Percentiles rank a stretch among this genome's conserved stretches.
phyloP scores from a whole-genome alignment of 345 rosid species.

The Leavenworthia alabamica region DNA sequence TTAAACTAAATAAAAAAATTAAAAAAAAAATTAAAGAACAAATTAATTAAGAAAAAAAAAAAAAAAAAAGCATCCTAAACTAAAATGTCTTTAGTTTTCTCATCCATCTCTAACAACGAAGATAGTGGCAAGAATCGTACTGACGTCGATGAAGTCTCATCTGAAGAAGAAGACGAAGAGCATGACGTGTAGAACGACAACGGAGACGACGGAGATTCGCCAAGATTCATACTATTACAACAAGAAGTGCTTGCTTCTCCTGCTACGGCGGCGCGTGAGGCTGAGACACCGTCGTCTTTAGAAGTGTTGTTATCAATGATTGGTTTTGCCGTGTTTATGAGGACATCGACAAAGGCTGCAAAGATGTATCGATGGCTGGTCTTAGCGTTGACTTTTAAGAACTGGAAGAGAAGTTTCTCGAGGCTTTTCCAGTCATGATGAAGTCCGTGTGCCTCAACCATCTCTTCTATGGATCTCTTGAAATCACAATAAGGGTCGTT shows the following conservation, averaged over 20 bases:
- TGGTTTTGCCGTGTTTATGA: conserved; percentile 28
- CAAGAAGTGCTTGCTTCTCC: conserved; percentile 28
- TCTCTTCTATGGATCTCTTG: conserved; percentile 83
- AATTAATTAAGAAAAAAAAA: background rate
- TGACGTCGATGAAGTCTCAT: conserved; percentile 43
- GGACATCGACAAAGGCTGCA: conserved; percentile 73
- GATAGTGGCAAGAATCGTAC: conserved; percentile 38
- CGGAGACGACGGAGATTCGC: conserved; percentile 52
- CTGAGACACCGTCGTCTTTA: background rate
- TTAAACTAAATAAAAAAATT: conserved; percentile 1
- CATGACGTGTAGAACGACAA: conserved; percentile 48
- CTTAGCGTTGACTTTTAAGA: conserved; percentile 57
- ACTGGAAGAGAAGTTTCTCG: conserved; percentile 65
- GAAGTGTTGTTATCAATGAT: background rate
- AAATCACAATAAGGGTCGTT: conserved; percentile 68
- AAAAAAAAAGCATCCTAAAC: conserved; percentile 5
- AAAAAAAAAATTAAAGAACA: background rate
- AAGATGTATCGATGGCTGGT: conserved; percentile 65
- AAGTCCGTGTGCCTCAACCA: conserved; percentile 70
- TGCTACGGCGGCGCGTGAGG: conserved; percentile 23
- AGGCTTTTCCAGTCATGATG: conserved; percentile 52
- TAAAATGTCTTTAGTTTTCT: conserved; percentile 29
- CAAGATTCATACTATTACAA: conserved; percentile 24
- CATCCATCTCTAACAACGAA: conserved; percentile 35
- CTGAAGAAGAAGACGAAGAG: conserved; percentile 37